These are phyloP conservation scores for Hericium erinaceus DNA, from an alignment of 768 basidiomycete genomes.

Conservation along the genomic window DNA sequence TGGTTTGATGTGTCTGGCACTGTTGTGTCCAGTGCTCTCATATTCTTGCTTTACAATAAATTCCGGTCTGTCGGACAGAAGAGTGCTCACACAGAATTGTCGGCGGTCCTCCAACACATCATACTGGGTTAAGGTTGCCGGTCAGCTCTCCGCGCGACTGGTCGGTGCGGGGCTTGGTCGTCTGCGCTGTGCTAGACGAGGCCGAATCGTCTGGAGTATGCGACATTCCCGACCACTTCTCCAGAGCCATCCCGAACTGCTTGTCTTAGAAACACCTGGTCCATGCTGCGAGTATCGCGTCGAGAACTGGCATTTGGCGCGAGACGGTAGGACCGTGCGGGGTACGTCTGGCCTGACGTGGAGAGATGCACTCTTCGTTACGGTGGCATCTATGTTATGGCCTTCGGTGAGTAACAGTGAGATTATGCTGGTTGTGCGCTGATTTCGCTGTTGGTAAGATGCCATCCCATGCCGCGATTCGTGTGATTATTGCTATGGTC, in stretches of 20 bases:
- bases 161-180: too few species aligned
- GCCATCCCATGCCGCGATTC: neutral
- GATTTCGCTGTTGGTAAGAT: neutral
- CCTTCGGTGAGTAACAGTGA: slow-evolving; percentile 6
- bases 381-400: slow-evolving; percentile 13
- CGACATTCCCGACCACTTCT: slow-evolving; percentile 27
- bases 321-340: slow-evolving; percentile 28
- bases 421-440: neutral
- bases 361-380: slow-evolving; percentile 27
- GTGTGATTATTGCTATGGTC: slow-evolving; percentile 5
- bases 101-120: too few species aligned
- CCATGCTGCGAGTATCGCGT: slow-evolving; percentile 50
- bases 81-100: too few species aligned
- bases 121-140: too few species aligned
- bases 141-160: too few species aligned
- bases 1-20: too few species aligned
- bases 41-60: too few species aligned
- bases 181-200: neutral
- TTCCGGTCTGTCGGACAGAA: too few species aligned
- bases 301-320: slow-evolving; percentile 39
- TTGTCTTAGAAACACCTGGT: slow-evolving; percentile 33
- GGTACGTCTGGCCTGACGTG: slow-evolving; percentile 25
- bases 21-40: too few species aligned
- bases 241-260: slow-evolving; percentile 42
- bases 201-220: slow-evolving; percentile 20